A percentile compares a stretch with the other conserved stretches of the same genome.
Evolutionary conservation across 2,329 filamentous ascomycete species (phyloP).

Genomic region (Penicillium sp.): DNA sequence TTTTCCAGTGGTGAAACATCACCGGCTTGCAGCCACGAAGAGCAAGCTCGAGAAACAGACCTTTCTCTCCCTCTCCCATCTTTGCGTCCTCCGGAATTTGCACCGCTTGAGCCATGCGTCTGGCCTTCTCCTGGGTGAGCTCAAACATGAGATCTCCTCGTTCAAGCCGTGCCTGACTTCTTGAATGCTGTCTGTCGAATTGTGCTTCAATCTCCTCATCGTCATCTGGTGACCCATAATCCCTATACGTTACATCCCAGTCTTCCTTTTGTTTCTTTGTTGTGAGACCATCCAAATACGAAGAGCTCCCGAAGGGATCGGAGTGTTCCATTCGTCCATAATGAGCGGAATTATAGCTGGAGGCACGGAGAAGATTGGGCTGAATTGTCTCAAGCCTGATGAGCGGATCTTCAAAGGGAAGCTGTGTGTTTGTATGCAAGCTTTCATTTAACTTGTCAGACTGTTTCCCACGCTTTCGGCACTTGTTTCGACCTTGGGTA

Average conservation of each 20-base stretch:
- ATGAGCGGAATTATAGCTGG: background rate
- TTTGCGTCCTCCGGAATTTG: slow-evolving; percentile 44
- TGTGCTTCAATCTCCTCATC: slow-evolving; percentile 15
- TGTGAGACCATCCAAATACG: background rate
- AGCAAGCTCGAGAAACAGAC: slow-evolving; percentile 57
- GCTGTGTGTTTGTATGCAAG: background rate
- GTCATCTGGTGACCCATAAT: slow-evolving; percentile 6
- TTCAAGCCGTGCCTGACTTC: slow-evolving; percentile 19
- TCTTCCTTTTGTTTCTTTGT: background rate
- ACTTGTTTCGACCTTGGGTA: background rate
- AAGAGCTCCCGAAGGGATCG: background rate
- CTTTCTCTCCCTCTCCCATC: slow-evolving; percentile 58
- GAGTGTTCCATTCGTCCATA: background rate
- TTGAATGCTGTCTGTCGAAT: background rate
- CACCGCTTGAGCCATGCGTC: slow-evolving; percentile 40
- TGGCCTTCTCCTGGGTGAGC: slow-evolving; percentile 36
- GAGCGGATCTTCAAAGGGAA: too few species aligned
- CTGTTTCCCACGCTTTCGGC: background rate
- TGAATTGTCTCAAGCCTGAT: too few species aligned
- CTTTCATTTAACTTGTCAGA: background rate
- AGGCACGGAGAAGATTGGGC: background rate
- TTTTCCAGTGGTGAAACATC: slow-evolving; percentile 55
- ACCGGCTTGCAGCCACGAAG: slow-evolving; percentile 62
- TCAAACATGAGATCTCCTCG: slow-evolving; percentile 32
- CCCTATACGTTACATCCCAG: background rate